Percentiles rank a stretch among this genome's conserved stretches.
These are phyloP conservation scores for Metschnikowia amazonensis DNA, from an alignment of 805 yeast species.

Conservation along the genomic window DNA sequence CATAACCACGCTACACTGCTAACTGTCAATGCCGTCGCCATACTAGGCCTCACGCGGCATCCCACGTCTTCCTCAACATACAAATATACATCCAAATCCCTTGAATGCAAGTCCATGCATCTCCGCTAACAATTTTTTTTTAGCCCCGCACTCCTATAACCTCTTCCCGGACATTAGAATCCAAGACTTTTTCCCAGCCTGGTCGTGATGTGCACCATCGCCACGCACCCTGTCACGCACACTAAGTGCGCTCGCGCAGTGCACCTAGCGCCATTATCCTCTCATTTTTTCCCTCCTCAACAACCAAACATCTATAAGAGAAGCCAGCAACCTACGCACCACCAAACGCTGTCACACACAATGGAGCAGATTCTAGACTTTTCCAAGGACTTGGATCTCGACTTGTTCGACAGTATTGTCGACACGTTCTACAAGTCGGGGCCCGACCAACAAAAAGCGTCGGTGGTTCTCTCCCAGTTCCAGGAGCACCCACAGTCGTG, in stretches of 20 bases:
- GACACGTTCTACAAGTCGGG: conserved; percentile 74
- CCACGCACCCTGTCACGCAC: conserved; percentile 3
- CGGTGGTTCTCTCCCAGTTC: conserved; percentile 66
- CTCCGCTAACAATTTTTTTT: too few relatives aligned
- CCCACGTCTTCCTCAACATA: too few relatives aligned
- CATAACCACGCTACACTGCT: too few relatives aligned
- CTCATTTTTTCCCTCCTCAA: conserved; percentile 7
- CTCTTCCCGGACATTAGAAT: too few relatives aligned
- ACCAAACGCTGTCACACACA: conserved; percentile 6
- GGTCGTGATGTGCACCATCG: background rate
- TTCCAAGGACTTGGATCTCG: conserved; percentile 75
- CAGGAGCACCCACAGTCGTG: conserved; percentile 95
- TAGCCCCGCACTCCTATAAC: too few relatives aligned
- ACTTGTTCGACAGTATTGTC: conserved; percentile 76
- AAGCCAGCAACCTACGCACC: background rate
- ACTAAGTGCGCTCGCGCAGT: conserved; percentile 2
- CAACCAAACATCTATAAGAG: background rate
- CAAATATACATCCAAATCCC: too few relatives aligned
- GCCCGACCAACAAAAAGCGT: conserved; percentile 68
- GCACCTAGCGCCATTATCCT: conserved; percentile 1
- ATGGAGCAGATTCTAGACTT: conserved; percentile 93
- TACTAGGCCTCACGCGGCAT: too few relatives aligned
- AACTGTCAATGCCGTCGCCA: too few relatives aligned
- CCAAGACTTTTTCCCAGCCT: background rate
- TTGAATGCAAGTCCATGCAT: too few relatives aligned